Evolutionary conservation across 1,284 basidiomycete species (phyloP).

Genomic region (Boletus subluridellus): DNA sequence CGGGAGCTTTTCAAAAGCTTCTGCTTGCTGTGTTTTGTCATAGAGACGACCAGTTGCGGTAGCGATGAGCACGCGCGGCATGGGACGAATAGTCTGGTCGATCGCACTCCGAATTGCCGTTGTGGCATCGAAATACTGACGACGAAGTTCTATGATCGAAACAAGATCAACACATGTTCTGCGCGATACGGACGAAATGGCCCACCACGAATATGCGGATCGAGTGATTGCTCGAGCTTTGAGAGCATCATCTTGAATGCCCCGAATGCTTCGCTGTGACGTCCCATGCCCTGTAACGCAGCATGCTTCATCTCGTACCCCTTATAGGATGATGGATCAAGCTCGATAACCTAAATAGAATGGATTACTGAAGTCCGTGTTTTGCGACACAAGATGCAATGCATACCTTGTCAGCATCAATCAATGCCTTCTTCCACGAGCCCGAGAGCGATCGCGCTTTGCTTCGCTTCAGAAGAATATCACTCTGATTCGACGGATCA

Average conservation of each 20-base stretch:
- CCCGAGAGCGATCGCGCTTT: neutral
- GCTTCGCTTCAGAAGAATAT: neutral
- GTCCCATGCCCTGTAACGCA: neutral
- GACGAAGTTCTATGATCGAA: neutral
- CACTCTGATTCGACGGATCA: neutral
- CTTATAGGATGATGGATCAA: neutral
- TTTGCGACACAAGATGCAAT: neutral
- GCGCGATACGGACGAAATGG: neutral
- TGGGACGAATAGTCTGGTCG: neutral
- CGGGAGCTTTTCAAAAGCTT: conserved; percentile 1
- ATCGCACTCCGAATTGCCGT: neutral
- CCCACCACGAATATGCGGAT: neutral
- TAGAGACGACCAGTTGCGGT: neutral
- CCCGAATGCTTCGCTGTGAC: neutral
- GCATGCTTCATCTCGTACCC: neutral
- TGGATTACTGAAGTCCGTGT: neutral
- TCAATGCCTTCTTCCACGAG: neutral
- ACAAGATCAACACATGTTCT: neutral
- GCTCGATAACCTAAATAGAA: neutral
- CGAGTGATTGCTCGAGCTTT: neutral
- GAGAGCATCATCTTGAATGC: neutral
- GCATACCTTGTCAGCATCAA: neutral
- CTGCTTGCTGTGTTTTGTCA: conserved; percentile 3
- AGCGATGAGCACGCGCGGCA: conserved; percentile 13
- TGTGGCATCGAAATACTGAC: neutral